Conservation (phyloP, 441 rosid species). For the Gossypium trilobum region DNA sequence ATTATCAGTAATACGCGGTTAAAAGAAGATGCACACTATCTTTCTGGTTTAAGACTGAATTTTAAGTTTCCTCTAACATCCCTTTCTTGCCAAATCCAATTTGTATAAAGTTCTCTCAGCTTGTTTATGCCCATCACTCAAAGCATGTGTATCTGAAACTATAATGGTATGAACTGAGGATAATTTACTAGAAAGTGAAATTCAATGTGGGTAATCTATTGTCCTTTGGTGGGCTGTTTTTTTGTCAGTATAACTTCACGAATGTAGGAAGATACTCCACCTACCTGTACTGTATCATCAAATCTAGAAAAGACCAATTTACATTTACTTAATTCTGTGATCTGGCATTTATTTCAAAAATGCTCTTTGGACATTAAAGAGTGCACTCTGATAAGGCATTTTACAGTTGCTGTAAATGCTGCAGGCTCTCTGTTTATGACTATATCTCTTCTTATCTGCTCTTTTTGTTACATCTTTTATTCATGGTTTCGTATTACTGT, state of each 20-base stretch:
- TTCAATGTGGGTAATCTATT: not conserved
- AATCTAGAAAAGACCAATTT: conserved; percentile 1
- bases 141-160: not conserved
- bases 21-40: not conserved
- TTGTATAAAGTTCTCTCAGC: not conserved
- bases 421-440: not conserved
- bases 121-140: conserved; percentile 3
- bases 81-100: conserved; percentile 2
- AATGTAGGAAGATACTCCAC: not conserved
- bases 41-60: conserved; percentile 5
- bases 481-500: not conserved
- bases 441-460: not conserved
- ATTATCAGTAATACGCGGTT: not conserved
- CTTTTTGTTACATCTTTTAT: not conserved
- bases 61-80: not conserved
- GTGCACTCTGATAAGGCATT: not conserved
- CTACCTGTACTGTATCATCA: not conserved
- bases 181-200: conserved; percentile 1
- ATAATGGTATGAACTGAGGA: not conserved
- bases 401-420: not conserved
- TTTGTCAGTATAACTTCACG: not conserved
- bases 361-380: not conserved
- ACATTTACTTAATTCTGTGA: not conserved
- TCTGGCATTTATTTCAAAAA: not conserved
- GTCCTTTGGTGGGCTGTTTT: not conserved